Evolutionary conservation across 2,329 filamentous ascomycete species (phyloP).

Genomic region (Fusarium sp.): DNA sequence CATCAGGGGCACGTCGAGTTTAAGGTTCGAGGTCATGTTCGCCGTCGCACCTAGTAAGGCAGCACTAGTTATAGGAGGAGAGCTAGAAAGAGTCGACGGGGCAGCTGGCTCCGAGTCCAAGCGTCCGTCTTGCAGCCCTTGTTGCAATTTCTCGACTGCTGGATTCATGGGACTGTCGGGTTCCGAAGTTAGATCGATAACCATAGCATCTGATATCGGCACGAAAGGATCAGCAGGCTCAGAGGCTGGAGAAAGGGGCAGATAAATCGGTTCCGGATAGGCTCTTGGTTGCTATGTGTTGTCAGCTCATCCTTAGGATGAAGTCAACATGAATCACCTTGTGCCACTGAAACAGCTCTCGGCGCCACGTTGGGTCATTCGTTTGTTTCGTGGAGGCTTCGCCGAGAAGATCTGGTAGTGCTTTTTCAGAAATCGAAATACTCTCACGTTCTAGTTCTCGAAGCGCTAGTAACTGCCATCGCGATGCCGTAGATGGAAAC

Average conservation of each 20-base stretch:
- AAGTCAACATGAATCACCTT: slow-evolving; percentile 11
- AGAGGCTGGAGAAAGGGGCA: slow-evolving; percentile 49
- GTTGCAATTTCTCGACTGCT: slow-evolving; percentile 18
- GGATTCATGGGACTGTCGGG: slow-evolving; percentile 46
- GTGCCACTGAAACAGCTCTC: slow-evolving; percentile 18
- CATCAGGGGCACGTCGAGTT: slow-evolving; percentile 46
- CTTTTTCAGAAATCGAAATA: slow-evolving; percentile 10
- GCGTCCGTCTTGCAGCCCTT: slow-evolving; percentile 12
- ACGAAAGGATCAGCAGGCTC: slow-evolving; percentile 37
- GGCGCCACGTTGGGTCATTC: background rate
- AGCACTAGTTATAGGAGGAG: slow-evolving; percentile 21
- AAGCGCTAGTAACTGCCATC: slow-evolving; percentile 44
- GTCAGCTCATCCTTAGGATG: slow-evolving; percentile 3
- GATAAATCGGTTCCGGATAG: slow-evolving; percentile 43
- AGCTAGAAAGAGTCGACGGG: slow-evolving; percentile 26
- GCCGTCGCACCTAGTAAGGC: background rate
- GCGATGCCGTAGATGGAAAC: slow-evolving; percentile 43
- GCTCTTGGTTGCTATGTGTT: slow-evolving; percentile 2
- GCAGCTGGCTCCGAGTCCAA: slow-evolving; percentile 42
- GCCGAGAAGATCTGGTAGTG: background rate
- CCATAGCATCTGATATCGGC: slow-evolving; percentile 32
- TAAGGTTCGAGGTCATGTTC: slow-evolving; percentile 20
- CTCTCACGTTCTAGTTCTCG: slow-evolving; percentile 49
- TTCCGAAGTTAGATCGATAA: slow-evolving; percentile 52
- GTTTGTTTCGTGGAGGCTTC: background rate